phyloP scores from a whole-genome alignment of 225 moss, liverwort and hornwort genomes.

The Bryum argenteum region DNA sequence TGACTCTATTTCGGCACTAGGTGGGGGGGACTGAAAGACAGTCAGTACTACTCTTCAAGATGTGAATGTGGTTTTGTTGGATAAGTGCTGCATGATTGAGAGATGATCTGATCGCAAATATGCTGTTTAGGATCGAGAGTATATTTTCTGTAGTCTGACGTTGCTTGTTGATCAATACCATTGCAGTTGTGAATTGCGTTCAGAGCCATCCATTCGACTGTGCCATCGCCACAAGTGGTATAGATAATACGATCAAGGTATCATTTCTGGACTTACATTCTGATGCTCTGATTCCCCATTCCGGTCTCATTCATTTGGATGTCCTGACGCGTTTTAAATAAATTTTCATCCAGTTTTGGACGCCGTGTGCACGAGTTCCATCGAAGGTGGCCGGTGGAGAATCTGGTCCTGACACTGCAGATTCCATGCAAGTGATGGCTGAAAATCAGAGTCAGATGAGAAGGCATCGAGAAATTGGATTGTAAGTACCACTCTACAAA shows the following conservation, averaged over 20 bases:
- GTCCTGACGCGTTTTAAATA: background rate
- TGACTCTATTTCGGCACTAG: conserved; percentile 19
- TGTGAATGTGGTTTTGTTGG: conserved; percentile 1
- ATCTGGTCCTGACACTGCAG: conserved; percentile 63
- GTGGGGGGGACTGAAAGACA: conserved; percentile 6
- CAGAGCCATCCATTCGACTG: conserved; percentile 99
- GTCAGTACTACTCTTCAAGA: background rate
- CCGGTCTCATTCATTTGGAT: background rate
- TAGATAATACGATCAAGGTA: conserved; percentile 97
- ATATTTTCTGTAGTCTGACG: conserved; percentile 14
- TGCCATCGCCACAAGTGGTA: conserved; percentile 94
- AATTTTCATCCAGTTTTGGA: conserved; percentile 70
- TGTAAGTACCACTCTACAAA: conserved; percentile 35
- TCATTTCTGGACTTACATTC: conserved; percentile 5
- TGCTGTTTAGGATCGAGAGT: background rate
- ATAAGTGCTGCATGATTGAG: conserved; percentile 14
- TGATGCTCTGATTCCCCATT: background rate
- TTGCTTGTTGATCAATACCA: conserved; percentile 16
- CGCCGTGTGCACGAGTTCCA: conserved; percentile 67
- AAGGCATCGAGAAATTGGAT: conserved; percentile 59
- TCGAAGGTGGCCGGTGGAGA: conserved; percentile 74
- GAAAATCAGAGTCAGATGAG: conserved; percentile 89
- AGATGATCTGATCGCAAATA: background rate
- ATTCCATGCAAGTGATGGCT: conserved; percentile 74
- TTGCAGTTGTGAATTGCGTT: conserved; percentile 98